Conservation (phyloP, 2,329 filamentous ascomycete species). For the Geosmithia flava region DNA sequence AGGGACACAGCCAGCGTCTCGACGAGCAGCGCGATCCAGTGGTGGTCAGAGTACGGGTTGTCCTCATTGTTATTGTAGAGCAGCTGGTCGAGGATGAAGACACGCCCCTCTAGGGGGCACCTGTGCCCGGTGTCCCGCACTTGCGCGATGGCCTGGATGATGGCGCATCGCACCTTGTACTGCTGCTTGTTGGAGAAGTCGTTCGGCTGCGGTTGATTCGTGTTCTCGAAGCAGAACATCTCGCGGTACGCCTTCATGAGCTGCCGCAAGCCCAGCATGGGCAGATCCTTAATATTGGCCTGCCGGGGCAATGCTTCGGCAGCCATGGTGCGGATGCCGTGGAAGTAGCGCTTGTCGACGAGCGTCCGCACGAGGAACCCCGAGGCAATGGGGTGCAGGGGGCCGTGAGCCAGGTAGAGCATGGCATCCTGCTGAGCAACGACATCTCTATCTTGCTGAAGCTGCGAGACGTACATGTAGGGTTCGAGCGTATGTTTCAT, state of each 20-base stretch:
- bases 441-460: slow-evolving; percentile 94
- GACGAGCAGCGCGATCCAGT: slow-evolving; percentile 76
- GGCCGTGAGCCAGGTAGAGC: slow-evolving; percentile 55
- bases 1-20: slow-evolving; percentile 45
- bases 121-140: slow-evolving; percentile 65
- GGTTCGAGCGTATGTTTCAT: slow-evolving; percentile 73
- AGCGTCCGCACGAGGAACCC: slow-evolving; percentile 83
- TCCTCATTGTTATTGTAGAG: slow-evolving; percentile 90
- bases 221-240: slow-evolving; percentile 73
- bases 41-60: slow-evolving; percentile 79
- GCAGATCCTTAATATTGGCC: slow-evolving; percentile 49
- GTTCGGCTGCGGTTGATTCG: slow-evolving; percentile 72
- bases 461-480: slow-evolving; percentile 96
- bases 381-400: slow-evolving; percentile 69
- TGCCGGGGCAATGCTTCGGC: slow-evolving; percentile 68
- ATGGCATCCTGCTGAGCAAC: slow-evolving; percentile 74
- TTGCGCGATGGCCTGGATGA: slow-evolving; percentile 67
- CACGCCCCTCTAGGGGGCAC: slow-evolving; percentile 66
- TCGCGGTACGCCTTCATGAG: slow-evolving; percentile 77
- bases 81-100: slow-evolving; percentile 79
- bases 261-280: slow-evolving; percentile 73
- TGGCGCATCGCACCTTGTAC: slow-evolving; percentile 75
- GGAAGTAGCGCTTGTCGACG: slow-evolving; percentile 85
- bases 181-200: slow-evolving; percentile 80
- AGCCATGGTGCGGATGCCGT: slow-evolving; percentile 81